Conservation (phyloP, 768 basidiomycete species). For the Termitomyces sp. region DNA sequence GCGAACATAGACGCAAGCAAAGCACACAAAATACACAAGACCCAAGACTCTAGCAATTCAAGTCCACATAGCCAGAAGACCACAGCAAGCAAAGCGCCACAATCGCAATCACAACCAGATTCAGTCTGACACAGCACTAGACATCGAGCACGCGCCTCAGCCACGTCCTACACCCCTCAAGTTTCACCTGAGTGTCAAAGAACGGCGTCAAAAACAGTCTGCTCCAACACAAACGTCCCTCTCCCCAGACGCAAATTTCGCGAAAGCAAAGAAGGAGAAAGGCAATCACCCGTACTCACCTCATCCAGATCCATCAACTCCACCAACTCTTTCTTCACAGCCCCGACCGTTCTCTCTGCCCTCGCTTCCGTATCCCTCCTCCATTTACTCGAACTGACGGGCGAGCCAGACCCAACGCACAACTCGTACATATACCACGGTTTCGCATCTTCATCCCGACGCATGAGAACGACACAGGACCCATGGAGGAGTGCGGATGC, state of each 20-base stretch:
- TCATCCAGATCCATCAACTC: constrained; percentile 28
- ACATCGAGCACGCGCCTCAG: constrained; percentile 1
- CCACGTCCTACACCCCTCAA: constrained; percentile 10
- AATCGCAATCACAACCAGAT: too few relatives aligned
- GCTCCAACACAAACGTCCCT: not conserved
- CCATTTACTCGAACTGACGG: not conserved
- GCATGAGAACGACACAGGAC: constrained; percentile 30
- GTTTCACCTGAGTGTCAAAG: constrained; percentile 1
- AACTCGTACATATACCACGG: constrained; percentile 20
- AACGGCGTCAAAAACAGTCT: not conserved
- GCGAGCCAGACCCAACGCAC: not conserved
- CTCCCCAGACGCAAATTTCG: not conserved
- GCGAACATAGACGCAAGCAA: not conserved
- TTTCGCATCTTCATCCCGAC: constrained; percentile 28
- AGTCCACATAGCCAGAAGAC: not conserved
- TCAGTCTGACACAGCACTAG: not conserved
- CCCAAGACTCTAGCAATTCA: not conserved
- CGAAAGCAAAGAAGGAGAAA: not conserved
- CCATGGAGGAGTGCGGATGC: constrained; percentile 45
- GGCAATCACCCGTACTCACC: constrained; percentile 20
- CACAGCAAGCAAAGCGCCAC: not conserved
- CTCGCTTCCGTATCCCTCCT: constrained; percentile 10
- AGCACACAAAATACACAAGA: too few relatives aligned
- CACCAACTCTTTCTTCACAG: constrained; percentile 33
- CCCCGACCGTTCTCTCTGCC: constrained; percentile 27